Base-by-base conservation (phyloP, 2,329 filamentous ascomycete species). In the Aspergillus brasiliensis region DNA sequence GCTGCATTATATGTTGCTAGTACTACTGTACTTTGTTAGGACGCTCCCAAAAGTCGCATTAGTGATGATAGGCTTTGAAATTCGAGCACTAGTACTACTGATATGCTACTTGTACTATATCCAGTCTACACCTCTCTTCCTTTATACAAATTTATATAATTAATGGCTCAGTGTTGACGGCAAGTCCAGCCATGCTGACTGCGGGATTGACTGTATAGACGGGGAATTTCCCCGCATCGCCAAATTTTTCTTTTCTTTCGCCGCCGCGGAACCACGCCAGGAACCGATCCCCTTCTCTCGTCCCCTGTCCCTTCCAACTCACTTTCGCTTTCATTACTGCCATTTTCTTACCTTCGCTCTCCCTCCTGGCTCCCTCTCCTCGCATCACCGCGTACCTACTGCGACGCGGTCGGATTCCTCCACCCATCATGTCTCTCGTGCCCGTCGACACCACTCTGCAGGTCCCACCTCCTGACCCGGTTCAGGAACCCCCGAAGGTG, bases 321-420 rank as follows among this genome's bases (percentile, higher is more conserved):
- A 53, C 28, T 21, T 23, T 42, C 28, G 31, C 31, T 15, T 31
- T 25, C 34, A 6, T 13, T 51, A 19, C n/a, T 47, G 40, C 38
- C 46, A 40, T 42, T n/a, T 44, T 51, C 27, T 44, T 11, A 46
- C 8, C 3, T 3, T 23, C 49, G 21, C 56, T 51, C 56, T 46
- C 47, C 60, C 57, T 59, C 56, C 67, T 78, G 73, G 75, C 75
- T 68, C 73, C 73, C 49, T 78, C 77, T 59, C 66, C 73, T 55
- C 75, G 77, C 53, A 66, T 78, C 31, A 68, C 74, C 57, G 76
- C 75, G 66, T 77, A 75, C 58, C 67, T 79, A 67, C 68, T 74
- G 56, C 71, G 71, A 66, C 71, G 71, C 68, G 75, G 73, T 60
- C 74, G 67, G 52, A 64, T 71, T 57, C 68, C 68, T 11, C 65